Evolutionary conservation across 225 moss, liverwort and hornwort species (phyloP), one percentile per base, ranked within the genome.

Genomic region (Sphagnum contortum): DNA sequence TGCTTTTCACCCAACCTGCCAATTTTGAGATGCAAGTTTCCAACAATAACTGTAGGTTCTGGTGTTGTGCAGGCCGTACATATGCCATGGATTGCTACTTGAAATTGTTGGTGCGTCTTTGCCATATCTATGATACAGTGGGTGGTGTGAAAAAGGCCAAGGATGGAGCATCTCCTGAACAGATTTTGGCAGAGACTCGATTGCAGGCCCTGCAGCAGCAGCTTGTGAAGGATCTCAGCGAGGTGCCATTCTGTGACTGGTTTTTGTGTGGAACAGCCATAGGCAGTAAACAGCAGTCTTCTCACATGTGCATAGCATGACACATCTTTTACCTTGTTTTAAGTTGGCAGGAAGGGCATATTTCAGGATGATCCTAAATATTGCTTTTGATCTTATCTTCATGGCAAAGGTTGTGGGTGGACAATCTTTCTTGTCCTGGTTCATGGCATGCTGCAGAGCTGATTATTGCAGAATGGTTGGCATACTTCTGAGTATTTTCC

Each of bases 71-170:
- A 82, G 82, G 82, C 51, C 82, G 82, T 65, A 77, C 91, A 54
- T 94, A 94, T 77, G 94, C 94, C 49, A 91, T 94, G 81, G 94
- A 94, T 77, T 94, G 91, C 67, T 94, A 94, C 64, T 77, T 94
- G 77, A 94, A 94, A 77, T 77, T 94, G 60, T 72, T 94, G 61
- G 89, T 94, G 63, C 83, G 87, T 47, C 78, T 94, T 72, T 91
- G 94, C 73, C 89, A 91, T 78, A 87, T 94, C 49, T 98, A 98
- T 64, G 83, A 93, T 58, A 98, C 93, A 13, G 75, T 92, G 66
- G 88, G 90, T 9, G 96, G 96, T 57, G 89, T 93, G 52, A 98
- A 98, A 71, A 93, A 91, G 77, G 83, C 96, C 61, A 98, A 91
- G 77, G 90, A 98, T 77, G 96, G 92, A 65, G 96, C 96, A 57